phyloP scores from a whole-genome alignment of 768 basidiomycete species.

The Panaeolus papilionaceus region DNA sequence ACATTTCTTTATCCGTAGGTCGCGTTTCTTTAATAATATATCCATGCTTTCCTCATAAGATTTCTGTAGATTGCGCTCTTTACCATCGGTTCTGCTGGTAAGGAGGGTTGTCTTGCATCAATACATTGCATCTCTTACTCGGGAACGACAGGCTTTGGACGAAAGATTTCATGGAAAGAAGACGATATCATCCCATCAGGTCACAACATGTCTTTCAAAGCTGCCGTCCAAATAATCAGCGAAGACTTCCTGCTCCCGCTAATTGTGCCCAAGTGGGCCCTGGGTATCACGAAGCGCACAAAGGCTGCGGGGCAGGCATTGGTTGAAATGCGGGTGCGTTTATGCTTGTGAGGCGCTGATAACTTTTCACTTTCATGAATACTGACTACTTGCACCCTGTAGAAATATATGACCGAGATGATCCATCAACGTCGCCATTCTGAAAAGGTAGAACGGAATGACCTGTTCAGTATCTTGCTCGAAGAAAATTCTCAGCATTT shows the following conservation, averaged over 20 bases:
- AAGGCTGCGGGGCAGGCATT: slow-evolving; percentile 41
- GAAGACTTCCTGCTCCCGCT: slow-evolving; percentile 37
- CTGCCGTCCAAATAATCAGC: slow-evolving; percentile 46
- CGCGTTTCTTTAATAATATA: no score
- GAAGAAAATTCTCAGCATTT: slow-evolving; percentile 46
- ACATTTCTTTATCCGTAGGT: slow-evolving; percentile 56
- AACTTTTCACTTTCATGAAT: slow-evolving; percentile 18
- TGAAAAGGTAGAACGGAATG: slow-evolving; percentile 46
- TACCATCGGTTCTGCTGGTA: slow-evolving; percentile 54
- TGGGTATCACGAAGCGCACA: slow-evolving; percentile 34
- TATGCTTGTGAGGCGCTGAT: no score
- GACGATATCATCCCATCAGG: slow-evolving; percentile 40
- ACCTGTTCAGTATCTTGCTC: slow-evolving; percentile 57
- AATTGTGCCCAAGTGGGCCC: slow-evolving; percentile 41
- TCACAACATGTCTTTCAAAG: slow-evolving; percentile 50
- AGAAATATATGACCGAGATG: slow-evolving; percentile 57
- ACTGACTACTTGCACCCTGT: slow-evolving; percentile 44
- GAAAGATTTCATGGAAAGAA: slow-evolving; percentile 50
- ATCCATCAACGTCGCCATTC: slow-evolving; percentile 45
- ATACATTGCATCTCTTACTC: background rate
- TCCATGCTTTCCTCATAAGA: no score
- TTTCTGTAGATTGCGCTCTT: slow-evolving; percentile 48
- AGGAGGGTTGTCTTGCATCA: background rate
- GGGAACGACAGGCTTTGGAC: slow-evolving; percentile 47
- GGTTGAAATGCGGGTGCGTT: slow-evolving; percentile 38